Base-by-base conservation (phyloP, 2,329 filamentous ascomycete genomes). In the Clarireedia homoeocarpa region DNA sequence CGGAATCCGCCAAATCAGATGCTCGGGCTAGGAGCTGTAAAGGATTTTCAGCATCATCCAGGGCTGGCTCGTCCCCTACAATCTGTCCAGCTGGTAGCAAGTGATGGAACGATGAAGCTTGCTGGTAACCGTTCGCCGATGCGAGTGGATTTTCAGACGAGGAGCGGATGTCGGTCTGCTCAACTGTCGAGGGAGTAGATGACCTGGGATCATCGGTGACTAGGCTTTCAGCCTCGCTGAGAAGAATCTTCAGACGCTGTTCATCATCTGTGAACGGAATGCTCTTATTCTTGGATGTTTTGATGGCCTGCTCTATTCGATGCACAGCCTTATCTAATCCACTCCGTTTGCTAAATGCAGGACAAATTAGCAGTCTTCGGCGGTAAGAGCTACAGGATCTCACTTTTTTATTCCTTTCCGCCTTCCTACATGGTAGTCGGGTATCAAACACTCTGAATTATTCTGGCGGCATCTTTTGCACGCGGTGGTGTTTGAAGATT, bases 331-430 rank as follows among this genome's bases (percentile, higher is more conserved):
- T 89, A 60, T 89, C 86, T 30, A 89, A 72, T 0, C 86, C 86
- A 15, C 83, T 85, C 42, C 86, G 81, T 70, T 90, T 90, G 70
- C 86, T 89, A 60, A 48, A 30, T 20, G 9, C 7, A 34, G 23
- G 12, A 34, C 20, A 46, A 48, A 34, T 36, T 14, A 23, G 27
- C 5, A 20, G 10, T 26, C 24, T 34, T 53, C 6, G 24, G 15
- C 3, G 15, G 46, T 15, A 20, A 38, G 20, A 39, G 15, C 38
- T 23, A 30, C 47, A 30, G 42, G 20, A 46, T 62, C 75, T 71
- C 71, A 86, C 86, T 89, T 89, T 69, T 89, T 89, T 58, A 89
- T 85, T 23, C 86, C 86, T 66, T 89, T 89, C 66, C 88, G 85
- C 50, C 86, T 76, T 6, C 86, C 86, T 4, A 88, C 79, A 59